A percentile compares a stretch with the other conserved stretches of the same genome.
These are phyloP conservation scores for Melaleuca alternifolia DNA, from an alignment of 345 rosid species.

Conservation along the genomic window DNA sequence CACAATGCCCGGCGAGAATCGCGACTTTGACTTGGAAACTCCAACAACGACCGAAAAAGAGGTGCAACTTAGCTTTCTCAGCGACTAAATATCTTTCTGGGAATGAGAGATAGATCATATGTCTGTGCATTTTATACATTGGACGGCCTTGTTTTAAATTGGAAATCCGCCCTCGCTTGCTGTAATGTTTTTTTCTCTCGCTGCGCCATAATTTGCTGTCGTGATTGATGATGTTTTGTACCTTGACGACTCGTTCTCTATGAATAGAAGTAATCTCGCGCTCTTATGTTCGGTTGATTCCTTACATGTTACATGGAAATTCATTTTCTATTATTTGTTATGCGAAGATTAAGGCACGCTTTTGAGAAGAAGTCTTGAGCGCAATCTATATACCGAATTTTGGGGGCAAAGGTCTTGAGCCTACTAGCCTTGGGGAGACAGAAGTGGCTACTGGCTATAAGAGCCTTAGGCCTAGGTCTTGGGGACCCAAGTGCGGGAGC, in stretches of 20 bases:
- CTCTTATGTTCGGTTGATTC: background rate
- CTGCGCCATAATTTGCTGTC: background rate
- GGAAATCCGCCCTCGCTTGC: background rate
- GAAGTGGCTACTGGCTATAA: too few relatives aligned
- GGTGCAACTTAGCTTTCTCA: background rate
- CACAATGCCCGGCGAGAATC: constrained; percentile 2
- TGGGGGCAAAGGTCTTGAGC: background rate
- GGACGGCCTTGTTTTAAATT: background rate
- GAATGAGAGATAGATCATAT: background rate
- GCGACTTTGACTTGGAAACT: background rate
- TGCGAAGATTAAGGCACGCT: rapidly evolving
- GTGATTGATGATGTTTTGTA: background rate
- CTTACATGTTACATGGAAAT: background rate
- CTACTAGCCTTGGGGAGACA: too few relatives aligned
- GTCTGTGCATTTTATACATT: background rate
- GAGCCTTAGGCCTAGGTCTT: too few relatives aligned
- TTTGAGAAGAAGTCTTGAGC: background rate
- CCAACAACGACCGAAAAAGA: background rate
- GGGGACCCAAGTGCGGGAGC: background rate
- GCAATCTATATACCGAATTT: background rate
- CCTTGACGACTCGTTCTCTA: background rate
- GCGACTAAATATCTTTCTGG: background rate
- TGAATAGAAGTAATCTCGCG: background rate
- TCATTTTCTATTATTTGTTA: background rate
- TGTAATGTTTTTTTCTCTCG: background rate